A percentile compares a stretch with the other conserved stretches of the same genome.
These are phyloP conservation scores for Lanmaoa rubissima DNA, from an alignment of 768 basidiomycete genomes.

Conservation along the genomic window DNA sequence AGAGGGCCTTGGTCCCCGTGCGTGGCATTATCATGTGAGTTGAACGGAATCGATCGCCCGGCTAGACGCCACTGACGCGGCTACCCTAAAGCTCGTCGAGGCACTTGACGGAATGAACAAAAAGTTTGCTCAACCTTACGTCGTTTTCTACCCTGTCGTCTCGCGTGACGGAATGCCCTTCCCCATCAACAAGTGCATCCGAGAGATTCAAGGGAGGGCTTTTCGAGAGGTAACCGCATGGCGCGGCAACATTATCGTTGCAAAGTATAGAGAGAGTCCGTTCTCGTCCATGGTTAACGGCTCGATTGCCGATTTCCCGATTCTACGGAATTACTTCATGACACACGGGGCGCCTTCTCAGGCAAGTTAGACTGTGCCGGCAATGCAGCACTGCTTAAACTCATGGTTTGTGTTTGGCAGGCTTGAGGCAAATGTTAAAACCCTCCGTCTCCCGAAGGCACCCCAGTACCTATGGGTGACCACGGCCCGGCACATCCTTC, in stretches of 20 bases:
- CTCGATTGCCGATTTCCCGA: conserved; percentile 82
- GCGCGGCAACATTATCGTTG: conserved; percentile 78
- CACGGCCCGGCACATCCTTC: conserved; percentile 4
- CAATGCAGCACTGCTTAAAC: conserved; percentile 12
- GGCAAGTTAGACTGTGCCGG: conserved; percentile 33
- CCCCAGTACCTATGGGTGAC: neutral
- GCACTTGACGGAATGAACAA: conserved; percentile 78
- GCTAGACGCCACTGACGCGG: conserved; percentile 18
- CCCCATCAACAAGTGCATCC: conserved; percentile 73
- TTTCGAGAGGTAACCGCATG: conserved; percentile 67
- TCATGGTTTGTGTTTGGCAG: conserved; percentile 27
- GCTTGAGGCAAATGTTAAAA: conserved; percentile 25
- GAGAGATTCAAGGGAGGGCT: conserved; percentile 65
- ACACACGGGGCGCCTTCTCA: conserved; percentile 56
- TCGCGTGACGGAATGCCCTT: conserved; percentile 82
- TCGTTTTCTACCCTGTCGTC: conserved; percentile 73
- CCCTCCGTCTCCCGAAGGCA: neutral
- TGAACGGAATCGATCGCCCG: conserved; percentile 9
- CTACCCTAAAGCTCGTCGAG: conserved; percentile 55
- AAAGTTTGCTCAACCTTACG: conserved; percentile 76
- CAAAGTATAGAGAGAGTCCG: conserved; percentile 55
- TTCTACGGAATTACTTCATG: conserved; percentile 75
- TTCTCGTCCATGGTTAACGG: conserved; percentile 61
- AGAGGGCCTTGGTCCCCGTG: conserved; percentile 62
- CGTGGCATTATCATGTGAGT: conserved; percentile 73